Evolutionary conservation across 2,329 filamentous ascomycete genomes (phyloP), one percentile per base, ranked within the genome.

Genomic region (Fonsecaea erecta): DNA sequence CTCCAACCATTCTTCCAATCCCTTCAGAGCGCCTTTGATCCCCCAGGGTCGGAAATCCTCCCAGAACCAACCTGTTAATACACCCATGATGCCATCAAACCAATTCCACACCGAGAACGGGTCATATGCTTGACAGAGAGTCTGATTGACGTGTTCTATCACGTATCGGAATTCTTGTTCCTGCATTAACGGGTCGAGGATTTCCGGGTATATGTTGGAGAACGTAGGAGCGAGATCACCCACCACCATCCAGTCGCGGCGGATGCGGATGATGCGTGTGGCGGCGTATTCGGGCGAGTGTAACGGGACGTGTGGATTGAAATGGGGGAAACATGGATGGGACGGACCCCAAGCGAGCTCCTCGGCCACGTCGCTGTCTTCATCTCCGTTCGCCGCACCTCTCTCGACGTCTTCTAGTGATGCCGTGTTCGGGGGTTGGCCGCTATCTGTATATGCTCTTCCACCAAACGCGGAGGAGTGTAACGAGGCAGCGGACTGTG

Each of bases 171-270:
- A 99, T 72, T 96, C 92, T 65, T 89, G 88, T 76, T 99, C 95
- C 0, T 87, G 85, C 51, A 99, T 80, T 34, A 93, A 87, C 0
- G 93, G 92, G 70, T 97, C 93, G 7, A 99, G 82, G 64, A 99
- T 96, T 75, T 99, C 95, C 0, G 95, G 95, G 73, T 99, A 99
- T 2, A 97, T 83, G 73, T 98, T 97, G 16, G 92, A 95, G 75
- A 96, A 98, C 0, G 93, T 92, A 0, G 95, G 95, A 1, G 93
- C 94, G 30, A 97, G 81, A 77, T 99, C 95, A 37, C 94, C 95
- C 66, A 89, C 86, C 32, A 93, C 78, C 79, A 98, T 89, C 91
- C 93, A 99, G 77, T 99, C 95, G 48, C 95, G 86, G 64, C 89
- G 88, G 68, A 99, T 90, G 16, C 95, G 89, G 73, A 99, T 97